Evolutionary conservation across 805 yeast species (phyloP).

Genomic region (Saturnispora saitoi): DNA sequence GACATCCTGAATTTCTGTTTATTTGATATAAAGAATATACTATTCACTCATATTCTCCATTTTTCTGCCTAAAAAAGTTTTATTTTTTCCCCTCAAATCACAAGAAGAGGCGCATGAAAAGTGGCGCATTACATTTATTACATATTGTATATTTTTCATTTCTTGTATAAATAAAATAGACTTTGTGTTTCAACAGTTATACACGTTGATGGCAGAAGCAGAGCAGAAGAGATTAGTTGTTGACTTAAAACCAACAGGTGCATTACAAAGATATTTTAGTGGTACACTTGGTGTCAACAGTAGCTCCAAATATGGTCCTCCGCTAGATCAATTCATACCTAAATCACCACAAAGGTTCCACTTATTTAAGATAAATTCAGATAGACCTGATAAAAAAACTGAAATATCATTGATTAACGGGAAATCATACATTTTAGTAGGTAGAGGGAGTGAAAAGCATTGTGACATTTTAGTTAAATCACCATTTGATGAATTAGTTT

Average conservation of each 20-base stretch:
- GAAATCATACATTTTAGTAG: constrained; percentile 23
- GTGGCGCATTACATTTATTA: not conserved
- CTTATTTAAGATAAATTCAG: constrained; percentile 7
- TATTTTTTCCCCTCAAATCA: not conserved
- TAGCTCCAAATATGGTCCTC: constrained; percentile 14
- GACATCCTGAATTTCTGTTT: constrained; percentile 14
- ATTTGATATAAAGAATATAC: not conserved
- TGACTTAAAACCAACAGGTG: constrained; percentile 14
- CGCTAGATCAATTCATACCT: constrained; percentile 17
- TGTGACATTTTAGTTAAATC: constrained; percentile 10
- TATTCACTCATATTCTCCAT: not conserved
- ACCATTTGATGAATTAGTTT: constrained; percentile 18
- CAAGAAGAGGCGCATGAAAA: not conserved
- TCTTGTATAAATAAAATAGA: too few species aligned
- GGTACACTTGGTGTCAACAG: not conserved
- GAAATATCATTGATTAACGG: constrained; percentile 17
- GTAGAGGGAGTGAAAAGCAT: constrained; percentile 19
- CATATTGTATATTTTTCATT: too few species aligned
- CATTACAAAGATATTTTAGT: constrained; percentile 7
- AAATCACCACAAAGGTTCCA: constrained; percentile 14
- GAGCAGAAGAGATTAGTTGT: constrained; percentile 4
- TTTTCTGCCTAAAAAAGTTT: not conserved
- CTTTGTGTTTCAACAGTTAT: too few species aligned
- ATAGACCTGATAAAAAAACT: constrained; percentile 7
- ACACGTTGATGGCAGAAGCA: not conserved